Conservation (phyloP, 1,139 yeast species). For the Kodamaea plutei region DNA sequence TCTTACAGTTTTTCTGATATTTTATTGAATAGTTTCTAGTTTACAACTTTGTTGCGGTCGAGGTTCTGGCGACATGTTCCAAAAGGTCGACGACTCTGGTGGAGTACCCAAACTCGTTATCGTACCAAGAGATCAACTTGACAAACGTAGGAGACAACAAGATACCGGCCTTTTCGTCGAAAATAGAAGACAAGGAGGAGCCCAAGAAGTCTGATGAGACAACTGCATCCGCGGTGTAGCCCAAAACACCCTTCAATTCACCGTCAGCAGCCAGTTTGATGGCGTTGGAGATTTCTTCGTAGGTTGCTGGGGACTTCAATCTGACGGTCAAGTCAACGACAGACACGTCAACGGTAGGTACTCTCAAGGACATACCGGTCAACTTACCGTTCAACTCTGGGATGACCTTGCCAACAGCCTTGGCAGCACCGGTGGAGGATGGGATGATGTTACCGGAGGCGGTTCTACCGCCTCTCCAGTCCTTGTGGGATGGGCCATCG, state of each 20-base stretch:
- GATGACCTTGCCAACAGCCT: conserved; percentile 23
- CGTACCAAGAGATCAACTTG: conserved; percentile 23
- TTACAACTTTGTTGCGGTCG: neutral
- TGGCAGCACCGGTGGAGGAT: conserved; percentile 23
- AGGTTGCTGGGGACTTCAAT: conserved; percentile 17
- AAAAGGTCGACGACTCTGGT: conserved; percentile 22
- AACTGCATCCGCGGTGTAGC: conserved; percentile 21
- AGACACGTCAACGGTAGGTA: conserved; percentile 21
- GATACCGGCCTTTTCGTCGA: conserved; percentile 22
- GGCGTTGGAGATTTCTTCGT: conserved; percentile 19
- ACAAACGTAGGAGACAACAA: conserved; percentile 22
- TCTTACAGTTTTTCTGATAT: no score
- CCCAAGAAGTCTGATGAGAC: conserved; percentile 21
- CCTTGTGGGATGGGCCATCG: conserved; percentile 23
- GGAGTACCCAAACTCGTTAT: conserved; percentile 23
- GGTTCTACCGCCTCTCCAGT: conserved; percentile 24
- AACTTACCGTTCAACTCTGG: conserved; percentile 23
- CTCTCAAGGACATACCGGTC: conserved; percentile 23
- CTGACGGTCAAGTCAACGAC: conserved; percentile 22
- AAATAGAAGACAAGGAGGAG: conserved; percentile 18
- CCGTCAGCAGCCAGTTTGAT: conserved; percentile 19
- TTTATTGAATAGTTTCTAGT: no score
- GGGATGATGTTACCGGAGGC: conserved; percentile 22
- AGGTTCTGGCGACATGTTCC: conserved; percentile 15
- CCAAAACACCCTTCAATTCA: conserved; percentile 18